Evolutionary conservation across 805 yeast species (phyloP).

Genomic region (Kazachstania martiniae): DNA sequence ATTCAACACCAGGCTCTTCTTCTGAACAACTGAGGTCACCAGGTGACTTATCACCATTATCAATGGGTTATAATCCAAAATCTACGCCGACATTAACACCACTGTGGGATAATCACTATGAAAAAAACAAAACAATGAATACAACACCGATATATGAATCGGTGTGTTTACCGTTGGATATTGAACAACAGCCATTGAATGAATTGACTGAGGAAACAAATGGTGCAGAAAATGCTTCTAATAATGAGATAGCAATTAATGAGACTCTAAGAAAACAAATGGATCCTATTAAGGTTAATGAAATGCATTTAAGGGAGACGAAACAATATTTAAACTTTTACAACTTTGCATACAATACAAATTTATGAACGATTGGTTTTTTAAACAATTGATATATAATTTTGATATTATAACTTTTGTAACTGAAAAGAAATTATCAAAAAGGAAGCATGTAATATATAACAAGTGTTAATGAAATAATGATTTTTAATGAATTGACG

Average conservation of each 20-base stretch:
- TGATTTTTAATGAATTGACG: not conserved
- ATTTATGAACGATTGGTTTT: constrained; percentile 3
- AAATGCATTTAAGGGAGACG: constrained; percentile 19
- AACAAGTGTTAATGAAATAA: not conserved
- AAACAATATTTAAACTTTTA: constrained; percentile 25
- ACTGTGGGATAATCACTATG: not conserved
- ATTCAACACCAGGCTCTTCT: constrained; percentile 1
- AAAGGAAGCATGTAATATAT: not conserved
- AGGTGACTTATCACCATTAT: not conserved
- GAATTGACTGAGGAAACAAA: not conserved
- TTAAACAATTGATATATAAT: no score
- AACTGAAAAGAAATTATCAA: no score
- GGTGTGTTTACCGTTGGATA: no score
- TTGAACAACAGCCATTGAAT: not conserved
- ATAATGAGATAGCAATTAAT: constrained; percentile 1
- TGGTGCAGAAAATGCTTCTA: constrained; percentile 4
- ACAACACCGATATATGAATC: no score
- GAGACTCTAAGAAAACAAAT: constrained; percentile 3
- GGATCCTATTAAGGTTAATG: constrained; percentile 13
- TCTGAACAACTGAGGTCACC: not conserved
- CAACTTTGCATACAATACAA: constrained; percentile 12
- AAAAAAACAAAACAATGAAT: no score
- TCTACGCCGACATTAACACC: not conserved
- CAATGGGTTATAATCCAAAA: not conserved
- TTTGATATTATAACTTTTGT: no score